Base-by-base conservation (phyloP, 495 filamentous ascomycete species). In the Aspergillus sclerotiicarbonarius region DNA sequence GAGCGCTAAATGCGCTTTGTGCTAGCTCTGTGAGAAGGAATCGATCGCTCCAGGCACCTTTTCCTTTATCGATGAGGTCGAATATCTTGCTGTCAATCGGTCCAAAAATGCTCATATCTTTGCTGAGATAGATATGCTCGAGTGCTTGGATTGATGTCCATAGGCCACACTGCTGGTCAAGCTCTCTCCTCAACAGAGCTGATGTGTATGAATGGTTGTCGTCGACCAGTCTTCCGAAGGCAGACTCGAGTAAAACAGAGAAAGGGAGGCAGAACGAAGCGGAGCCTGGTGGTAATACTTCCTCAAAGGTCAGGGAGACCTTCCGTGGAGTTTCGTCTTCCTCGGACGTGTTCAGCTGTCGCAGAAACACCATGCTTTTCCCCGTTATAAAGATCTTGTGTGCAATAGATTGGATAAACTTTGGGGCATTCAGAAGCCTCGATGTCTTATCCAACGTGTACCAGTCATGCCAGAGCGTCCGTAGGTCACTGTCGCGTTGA, bases 331-430 rank as follows among this genome's bases (percentile, higher is more conserved):
- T 37, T 18, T 67, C 62, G 5, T 58, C 47, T 16, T 66, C 59
- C 8, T 64, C 64, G 4, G 56, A 47, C 10, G 64, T 62, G 33
- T 76, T 71, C 51, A 90, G 79, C 32, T 85, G 81, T 32, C 85
- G 87, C 18, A 96, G 71, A 50, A 98, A 89, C 1, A 94, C 84
- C 58, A 91, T 86, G 63, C 87, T 94, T 67, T 97, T 96, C 0
- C 94, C 93, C 5, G 90, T 87, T 0, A 84, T 90, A 56, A 96
- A 91, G 21, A 96, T 89, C 57, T 84, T 88, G 12, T 76, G 68
- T 1, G 83, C 84, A 1, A 85, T 81, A 1, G 84, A 77, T 39
- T 85, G 83, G 7, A 97, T 77, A 56, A 96, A 96, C 6, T 71
- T 79, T 0, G 92, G 93, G 9, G 87, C 84, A 62, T 86, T 83